Base-by-base conservation (phyloP, 2,329 filamentous ascomycete species). In the Talaromyces pinophilus region DNA sequence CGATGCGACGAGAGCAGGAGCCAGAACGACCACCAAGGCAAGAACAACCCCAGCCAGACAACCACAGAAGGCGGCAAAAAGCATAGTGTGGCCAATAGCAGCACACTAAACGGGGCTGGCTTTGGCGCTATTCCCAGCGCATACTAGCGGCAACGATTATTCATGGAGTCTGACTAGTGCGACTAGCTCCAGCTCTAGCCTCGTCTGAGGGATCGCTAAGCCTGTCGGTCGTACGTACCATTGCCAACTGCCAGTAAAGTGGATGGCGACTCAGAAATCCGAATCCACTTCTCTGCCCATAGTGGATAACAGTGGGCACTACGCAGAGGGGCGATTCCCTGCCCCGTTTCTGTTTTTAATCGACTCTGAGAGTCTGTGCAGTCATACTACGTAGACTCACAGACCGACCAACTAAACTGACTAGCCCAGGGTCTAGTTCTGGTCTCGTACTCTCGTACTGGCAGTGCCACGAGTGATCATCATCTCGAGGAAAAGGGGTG, bases 1-100 rank as follows among this genome's bases (percentile, higher is more conserved):
- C 63, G 63, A 65, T 61, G 44, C 55, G 55, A 61, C 42, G 22
- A 40, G 50, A 46, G 63, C 63, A 61, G 59, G 44, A 59, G 54
- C 54, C 54, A 59, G 48, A 52, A 52, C 48, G 25, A 52, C 15
- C 46, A 50, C 11, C 19, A 50, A 50, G 46, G 52, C 52, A 55
- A 55, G 54, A 57, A 22, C 54, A 38, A 57, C 54, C 54, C 54
- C 54, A 57, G 54, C 54, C 54, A 57, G 54, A 57, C 33, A 57
- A 57, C n/a, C 54, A 38, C n/a, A 38, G 54, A 57, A 38, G 54
- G 54, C 54, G 54, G 54, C 54, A 57, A 57, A 57, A 38, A 38
- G 54, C 33, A 57, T 15, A n/a, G 11, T n/a, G 10, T 2, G 33
- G 54, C 54, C 30, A 57, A 38, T 57, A 2, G 22, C 10, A 5